Evolutionary conservation across 768 basidiomycete genomes (phyloP), one percentile per base, ranked within the genome.

Genomic region (Mycena epipterygia): DNA sequence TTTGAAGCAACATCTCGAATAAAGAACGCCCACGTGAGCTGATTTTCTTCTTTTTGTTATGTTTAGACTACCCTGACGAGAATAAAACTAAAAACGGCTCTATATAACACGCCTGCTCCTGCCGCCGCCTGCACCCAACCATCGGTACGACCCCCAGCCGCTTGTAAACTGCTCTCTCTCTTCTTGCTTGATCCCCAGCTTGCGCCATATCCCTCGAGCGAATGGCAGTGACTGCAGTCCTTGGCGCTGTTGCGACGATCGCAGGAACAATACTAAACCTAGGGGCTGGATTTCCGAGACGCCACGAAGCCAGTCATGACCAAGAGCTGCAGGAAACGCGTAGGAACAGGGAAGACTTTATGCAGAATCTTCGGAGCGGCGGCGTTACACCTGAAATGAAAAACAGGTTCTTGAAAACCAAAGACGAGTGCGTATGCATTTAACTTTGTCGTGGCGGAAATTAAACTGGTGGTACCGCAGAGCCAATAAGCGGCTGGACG

Each of bases 1-100:
- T 49, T 62, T 63, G 62, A 71, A 67, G 70, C 70, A 37, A 39
- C 48, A n/a, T 16, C 35, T 41, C 61, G 65, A 67, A 58, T 52
- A 64, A 66, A 62, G 59, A 67, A 67, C 23, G 14, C 7, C 37
- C 49, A 53, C 63, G 62, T 70, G 68, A 41, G 69, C 14, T 17
- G 30, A 53, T 52, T 42, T 35, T 41, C 41, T 39, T 37, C 39
- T 58, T 57, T 49, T 27, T n/a, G n/a, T n/a, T 32, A 53, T 55
- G 23, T 53, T 55, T 44, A 35, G n/a, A 5, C 35, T 37, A n/a
- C n/a, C n/a, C n/a, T n/a, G n/a, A n/a, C n/a, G n/a, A n/a, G n/a
- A n/a, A n/a, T n/a, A n/a, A n/a, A n/a, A n/a, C n/a, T n/a, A n/a
- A n/a, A n/a, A n/a, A n/a, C n/a, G n/a, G n/a, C n/a, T n/a, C n/a